Evolutionary conservation across 2,329 filamentous ascomycete genomes (phyloP).

Genomic region (Annulohypoxylon truncatum): DNA sequence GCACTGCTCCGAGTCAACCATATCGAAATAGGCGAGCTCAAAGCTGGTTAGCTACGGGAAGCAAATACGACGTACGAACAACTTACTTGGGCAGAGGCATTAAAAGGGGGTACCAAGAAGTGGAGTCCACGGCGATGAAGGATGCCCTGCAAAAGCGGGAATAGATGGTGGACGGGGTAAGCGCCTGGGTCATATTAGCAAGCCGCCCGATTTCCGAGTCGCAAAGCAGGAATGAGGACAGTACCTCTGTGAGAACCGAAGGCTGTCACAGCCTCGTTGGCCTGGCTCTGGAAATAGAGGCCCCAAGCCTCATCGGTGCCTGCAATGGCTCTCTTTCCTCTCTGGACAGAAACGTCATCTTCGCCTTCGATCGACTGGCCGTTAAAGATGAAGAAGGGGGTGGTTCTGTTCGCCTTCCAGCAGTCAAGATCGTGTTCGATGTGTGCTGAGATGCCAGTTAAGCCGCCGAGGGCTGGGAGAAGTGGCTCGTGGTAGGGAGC

Average conservation of each 20-base stretch:
- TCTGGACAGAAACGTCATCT: conserved; percentile 74
- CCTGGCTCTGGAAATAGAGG: conserved; percentile 83
- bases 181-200: conserved; percentile 65
- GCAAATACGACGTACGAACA: not conserved
- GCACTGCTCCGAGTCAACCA: conserved; percentile 72
- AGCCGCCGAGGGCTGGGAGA: conserved; percentile 87
- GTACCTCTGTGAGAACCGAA: conserved; percentile 83
- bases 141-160: conserved; percentile 79
- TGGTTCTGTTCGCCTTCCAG: conserved; percentile 76
- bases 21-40: conserved; percentile 82
- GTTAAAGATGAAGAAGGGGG: conserved; percentile 91
- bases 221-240: not conserved
- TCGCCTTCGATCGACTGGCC: conserved; percentile 84
- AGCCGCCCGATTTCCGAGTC: not conserved
- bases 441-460: conserved; percentile 80
- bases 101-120: conserved; percentile 87
- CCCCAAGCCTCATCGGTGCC: conserved; percentile 86
- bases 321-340: conserved; percentile 72
- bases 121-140: conserved; percentile 75
- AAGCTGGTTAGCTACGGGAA: conserved; percentile 48
- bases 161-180: conserved; percentile 77
- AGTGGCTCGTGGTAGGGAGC: conserved; percentile 83
- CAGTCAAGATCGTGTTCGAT: conserved; percentile 81
- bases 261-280: conserved; percentile 82
- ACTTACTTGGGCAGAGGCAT: conserved; percentile 84